Base-by-base conservation (phyloP, 371 early-diverging fungal species). In the Rhizopus sp. region DNA sequence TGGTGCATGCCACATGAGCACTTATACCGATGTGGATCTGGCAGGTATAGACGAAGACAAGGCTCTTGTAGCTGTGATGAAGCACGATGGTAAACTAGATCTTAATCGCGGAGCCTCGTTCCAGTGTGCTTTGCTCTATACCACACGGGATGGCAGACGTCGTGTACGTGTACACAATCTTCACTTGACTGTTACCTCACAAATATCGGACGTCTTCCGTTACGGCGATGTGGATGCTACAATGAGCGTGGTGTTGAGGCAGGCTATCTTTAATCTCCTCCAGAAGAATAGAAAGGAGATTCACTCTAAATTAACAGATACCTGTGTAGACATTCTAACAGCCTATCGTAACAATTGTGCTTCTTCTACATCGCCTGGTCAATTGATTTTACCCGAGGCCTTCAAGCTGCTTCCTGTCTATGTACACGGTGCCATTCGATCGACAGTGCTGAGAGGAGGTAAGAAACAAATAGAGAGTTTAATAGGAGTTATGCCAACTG, bases 351-450 rank as follows among this genome's bases (percentile, higher is more conserved):
- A 87, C 47, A 88, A 96, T 70, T 94, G 94, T 64, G 96, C 98
- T 8, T 79, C 93, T 5, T 82, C 91, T 4, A 91, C 93, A 7
- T 86, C 93, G 2, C 87, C 95, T 5, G 96, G 96, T 31, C 98
- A 97, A 78, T 81, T 98, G 7, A 96, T 98, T 53, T 75, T 98
- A 47, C 98, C 99, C 7, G 99, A 98, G 66, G 87, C 94, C 0
- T 95, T 90, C 79, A 98, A 98, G 73, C 79, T 98, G 55, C 82
- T 92, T 53, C 98, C 99, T n/a, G 77, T 98, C 34, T 96, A 91
- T 75, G 77, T 88, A 3, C 83, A 96, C 39, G 78, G 93, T 15
- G 64, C 96, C 44, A 77, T 94, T 34, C 94, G 97, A 62, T 85
- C 87, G 34, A 77, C 81, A 40, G 86, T 92, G 0, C 77, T 97